Evolutionary conservation across 2,329 filamentous ascomycete genomes (phyloP).

Genomic region (Dichotomopilus funicola): DNA sequence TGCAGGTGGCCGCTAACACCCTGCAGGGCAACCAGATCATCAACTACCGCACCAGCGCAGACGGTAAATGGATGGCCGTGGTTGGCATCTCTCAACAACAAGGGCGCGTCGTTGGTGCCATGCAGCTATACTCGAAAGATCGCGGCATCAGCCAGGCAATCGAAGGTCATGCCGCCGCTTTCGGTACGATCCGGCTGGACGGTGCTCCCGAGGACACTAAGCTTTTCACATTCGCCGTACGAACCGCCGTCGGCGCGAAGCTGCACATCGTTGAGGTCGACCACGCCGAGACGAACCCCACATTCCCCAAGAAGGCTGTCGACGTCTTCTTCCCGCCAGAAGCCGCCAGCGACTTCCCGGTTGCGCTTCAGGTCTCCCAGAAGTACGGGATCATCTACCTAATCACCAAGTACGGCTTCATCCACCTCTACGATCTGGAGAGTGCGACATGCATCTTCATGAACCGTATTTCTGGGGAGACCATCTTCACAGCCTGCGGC

Average conservation of each 20-base stretch:
- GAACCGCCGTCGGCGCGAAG: slow-evolving; percentile 83
- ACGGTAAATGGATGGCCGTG: slow-evolving; percentile 97
- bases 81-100: slow-evolving; percentile 93
- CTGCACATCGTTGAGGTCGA: slow-evolving; percentile 97
- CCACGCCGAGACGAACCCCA: slow-evolving; percentile 79
- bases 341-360: slow-evolving; percentile 93
- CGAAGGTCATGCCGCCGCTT: slow-evolving; percentile 92
- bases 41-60: slow-evolving; percentile 94
- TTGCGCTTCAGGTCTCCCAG: slow-evolving; percentile 92
- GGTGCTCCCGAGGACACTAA: slow-evolving; percentile 87
- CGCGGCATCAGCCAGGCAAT: slow-evolving; percentile 96
- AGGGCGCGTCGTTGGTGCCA: slow-evolving; percentile 87
- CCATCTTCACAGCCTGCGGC: slow-evolving; percentile 88
- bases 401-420: slow-evolving; percentile 98
- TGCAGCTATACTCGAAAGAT: slow-evolving; percentile 96
- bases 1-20: slow-evolving; percentile 12
- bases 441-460: slow-evolving; percentile 95
- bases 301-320: slow-evolving; percentile 91
- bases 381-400: slow-evolving; percentile 97
- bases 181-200: slow-evolving; percentile 82
- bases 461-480: slow-evolving; percentile 99
- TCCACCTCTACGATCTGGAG: slow-evolving; percentile 96
- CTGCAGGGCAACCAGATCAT: slow-evolving; percentile 94
- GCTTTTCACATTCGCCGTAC: slow-evolving; percentile 93
- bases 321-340: slow-evolving; percentile 97